Conservation (phyloP, 805 yeast species). For the Wickerhamomyces pijperi region DNA sequence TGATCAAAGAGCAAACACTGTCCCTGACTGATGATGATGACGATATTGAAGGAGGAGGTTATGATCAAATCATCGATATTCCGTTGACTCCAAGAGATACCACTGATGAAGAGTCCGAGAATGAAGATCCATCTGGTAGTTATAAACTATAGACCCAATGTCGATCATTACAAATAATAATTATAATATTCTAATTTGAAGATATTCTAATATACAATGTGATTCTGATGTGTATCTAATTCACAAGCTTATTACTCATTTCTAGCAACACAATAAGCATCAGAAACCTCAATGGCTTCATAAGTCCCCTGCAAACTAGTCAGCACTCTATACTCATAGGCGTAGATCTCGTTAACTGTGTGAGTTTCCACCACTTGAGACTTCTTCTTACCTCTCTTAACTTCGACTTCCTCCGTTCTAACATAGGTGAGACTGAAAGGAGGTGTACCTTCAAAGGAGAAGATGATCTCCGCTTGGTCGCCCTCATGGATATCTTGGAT, state of each 20-base stretch:
- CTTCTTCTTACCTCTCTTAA: slow-evolving; percentile 30
- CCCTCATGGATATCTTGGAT: slow-evolving; percentile 88
- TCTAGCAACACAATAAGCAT: slow-evolving; percentile 59
- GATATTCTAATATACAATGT: neutral
- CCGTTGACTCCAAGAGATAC: slow-evolving; percentile 27
- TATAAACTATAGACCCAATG: too few relatives aligned
- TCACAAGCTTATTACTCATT: too few relatives aligned
- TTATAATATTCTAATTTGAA: slow-evolving; percentile 1
- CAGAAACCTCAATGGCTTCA: slow-evolving; percentile 84
- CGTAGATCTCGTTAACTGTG: slow-evolving; percentile 50
- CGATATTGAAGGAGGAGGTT: neutral
- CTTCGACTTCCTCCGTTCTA: slow-evolving; percentile 45
- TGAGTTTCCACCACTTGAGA: slow-evolving; percentile 51
- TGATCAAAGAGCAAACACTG: neutral
- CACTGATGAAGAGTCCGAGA: slow-evolving; percentile 5
- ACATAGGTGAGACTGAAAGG: slow-evolving; percentile 85
- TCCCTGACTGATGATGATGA: neutral
- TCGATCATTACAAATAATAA: too few relatives aligned
- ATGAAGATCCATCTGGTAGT: too few relatives aligned
- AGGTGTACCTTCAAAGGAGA: slow-evolving; percentile 77
- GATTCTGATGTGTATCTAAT: too few relatives aligned
- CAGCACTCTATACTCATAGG: slow-evolving; percentile 53
- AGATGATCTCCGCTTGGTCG: slow-evolving; percentile 80
- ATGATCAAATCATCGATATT: neutral
- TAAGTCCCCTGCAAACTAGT: slow-evolving; percentile 89